These are phyloP conservation scores for Amanita thiersii DNA, from an alignment of 768 basidiomycete genomes.

Conservation along the genomic window DNA sequence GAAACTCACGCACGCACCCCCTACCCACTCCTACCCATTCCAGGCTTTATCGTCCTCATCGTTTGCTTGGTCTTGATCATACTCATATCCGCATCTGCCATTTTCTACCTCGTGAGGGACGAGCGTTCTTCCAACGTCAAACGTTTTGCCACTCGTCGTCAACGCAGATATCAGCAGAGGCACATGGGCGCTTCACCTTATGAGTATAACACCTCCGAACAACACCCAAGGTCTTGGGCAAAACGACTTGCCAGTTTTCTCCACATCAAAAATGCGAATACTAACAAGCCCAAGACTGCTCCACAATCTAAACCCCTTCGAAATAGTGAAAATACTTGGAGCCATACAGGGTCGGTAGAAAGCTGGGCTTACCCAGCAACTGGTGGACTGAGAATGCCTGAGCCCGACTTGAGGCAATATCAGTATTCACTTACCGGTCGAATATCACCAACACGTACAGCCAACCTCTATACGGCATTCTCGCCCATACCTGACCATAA, in stretches of 20 bases:
- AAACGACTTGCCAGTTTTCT: not conserved
- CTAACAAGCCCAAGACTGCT: not conserved
- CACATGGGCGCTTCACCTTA: not conserved
- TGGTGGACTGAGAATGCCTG: not conserved
- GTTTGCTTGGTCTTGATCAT: constrained; percentile 5
- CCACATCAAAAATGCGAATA: not conserved
- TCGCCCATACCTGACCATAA: constrained; percentile 16
- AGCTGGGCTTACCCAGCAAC: constrained; percentile 30
- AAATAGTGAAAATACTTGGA: constrained; percentile 35
- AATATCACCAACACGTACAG: constrained; percentile 6
- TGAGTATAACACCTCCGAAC: not conserved
- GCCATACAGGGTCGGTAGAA: constrained; percentile 39
- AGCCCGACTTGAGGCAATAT: not conserved
- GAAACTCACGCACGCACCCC: not conserved
- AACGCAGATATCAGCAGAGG: constrained; percentile 1
- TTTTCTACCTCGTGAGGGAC: constrained; percentile 1
- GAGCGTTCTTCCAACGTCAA: not conserved
- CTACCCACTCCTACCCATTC: not conserved
- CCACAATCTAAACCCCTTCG: constrained; percentile 7
- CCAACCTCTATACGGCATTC: constrained; percentile 10
- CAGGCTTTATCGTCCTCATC: constrained; percentile 8
- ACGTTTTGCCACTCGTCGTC: not conserved
- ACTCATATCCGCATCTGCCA: not conserved
- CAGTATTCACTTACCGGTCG: constrained; percentile 6
- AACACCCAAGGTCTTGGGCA: constrained; percentile 1